phyloP scores from a whole-genome alignment of 352 stramenopile species.

The Phytophthora agathidicida region DNA sequence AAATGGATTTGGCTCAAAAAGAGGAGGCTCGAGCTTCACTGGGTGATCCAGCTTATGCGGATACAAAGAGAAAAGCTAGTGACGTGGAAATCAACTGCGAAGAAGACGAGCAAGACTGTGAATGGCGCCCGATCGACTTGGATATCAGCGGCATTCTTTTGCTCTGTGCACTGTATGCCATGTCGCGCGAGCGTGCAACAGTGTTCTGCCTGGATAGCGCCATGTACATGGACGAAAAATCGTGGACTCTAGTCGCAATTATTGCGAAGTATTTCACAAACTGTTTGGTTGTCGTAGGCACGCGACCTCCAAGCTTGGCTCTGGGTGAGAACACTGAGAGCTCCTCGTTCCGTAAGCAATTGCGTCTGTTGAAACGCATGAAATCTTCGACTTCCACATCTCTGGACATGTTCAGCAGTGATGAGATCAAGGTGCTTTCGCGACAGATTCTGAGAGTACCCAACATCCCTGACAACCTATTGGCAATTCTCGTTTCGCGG shows the following conservation, averaged over 20 bases:
- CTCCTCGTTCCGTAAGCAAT: constrained; percentile 75
- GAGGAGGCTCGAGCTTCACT: constrained; percentile 27
- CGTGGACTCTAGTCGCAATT: constrained; percentile 81
- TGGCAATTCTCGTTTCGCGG: constrained; percentile 70
- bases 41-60: constrained; percentile 1
- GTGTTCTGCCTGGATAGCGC: constrained; percentile 86
- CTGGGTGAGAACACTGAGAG: constrained; percentile 76
- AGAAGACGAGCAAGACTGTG: constrained; percentile 46
- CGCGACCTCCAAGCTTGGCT: constrained; percentile 67
- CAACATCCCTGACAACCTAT: constrained; percentile 60
- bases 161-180: constrained; percentile 77
- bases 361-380: constrained; percentile 77
- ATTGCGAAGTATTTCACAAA: constrained; percentile 90
- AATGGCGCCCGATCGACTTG: constrained; percentile 67
- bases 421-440: constrained; percentile 69
- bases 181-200: constrained; percentile 69
- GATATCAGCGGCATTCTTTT: constrained; percentile 80
- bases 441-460: constrained; percentile 69
- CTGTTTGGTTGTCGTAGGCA: constrained; percentile 76
- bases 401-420: constrained; percentile 59
- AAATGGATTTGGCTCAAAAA: constrained; percentile 61
- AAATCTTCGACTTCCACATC: constrained; percentile 48
- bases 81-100: constrained; percentile 25
- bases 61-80: constrained; percentile 6
- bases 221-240: constrained; percentile 90